Evolutionary conservation across 345 rosid species (phyloP).

Genomic region (Carallia pectinifolia): DNA sequence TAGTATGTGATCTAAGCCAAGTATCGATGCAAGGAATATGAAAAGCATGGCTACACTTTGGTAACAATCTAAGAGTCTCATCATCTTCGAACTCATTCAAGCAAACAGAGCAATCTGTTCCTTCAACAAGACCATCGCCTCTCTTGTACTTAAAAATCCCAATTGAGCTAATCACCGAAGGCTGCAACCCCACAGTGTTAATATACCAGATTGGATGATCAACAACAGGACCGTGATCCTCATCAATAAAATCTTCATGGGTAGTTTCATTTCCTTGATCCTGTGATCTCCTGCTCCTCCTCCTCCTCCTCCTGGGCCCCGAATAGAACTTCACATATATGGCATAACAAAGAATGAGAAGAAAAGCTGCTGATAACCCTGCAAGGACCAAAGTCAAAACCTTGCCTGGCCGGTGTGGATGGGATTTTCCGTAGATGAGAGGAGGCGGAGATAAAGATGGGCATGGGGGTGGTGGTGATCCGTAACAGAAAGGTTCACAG

Average conservation of each 20-base stretch:
- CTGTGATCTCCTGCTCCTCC: background rate
- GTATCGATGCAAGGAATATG: conserved; percentile 31
- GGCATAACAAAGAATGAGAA: background rate
- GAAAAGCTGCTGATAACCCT: background rate
- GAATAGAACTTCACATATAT: conserved; percentile 9
- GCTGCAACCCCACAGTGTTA: conserved; percentile 21
- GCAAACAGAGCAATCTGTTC: conserved; percentile 28
- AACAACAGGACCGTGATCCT: conserved; percentile 21
- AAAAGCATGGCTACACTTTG: conserved; percentile 30
- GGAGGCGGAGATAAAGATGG: background rate
- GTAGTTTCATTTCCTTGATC: conserved; percentile 4
- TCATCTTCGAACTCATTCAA: conserved; percentile 24
- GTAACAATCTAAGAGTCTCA: conserved; percentile 21
- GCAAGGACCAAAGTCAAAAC: background rate
- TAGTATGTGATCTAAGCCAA: conserved; percentile 30
- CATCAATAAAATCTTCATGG: conserved; percentile 22
- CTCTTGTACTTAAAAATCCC: conserved; percentile 21
- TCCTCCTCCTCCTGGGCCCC: conserved; percentile 6
- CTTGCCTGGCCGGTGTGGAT: background rate
- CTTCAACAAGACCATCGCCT: conserved; percentile 27
- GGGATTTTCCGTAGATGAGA: background rate
- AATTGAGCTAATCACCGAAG: conserved; percentile 23
- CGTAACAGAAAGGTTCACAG: background rate
- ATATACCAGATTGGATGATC: conserved; percentile 31
- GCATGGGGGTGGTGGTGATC: no score